phyloP scores from a whole-genome alignment of 2,329 filamentous ascomycete genomes.

The Diaporthe citri region DNA sequence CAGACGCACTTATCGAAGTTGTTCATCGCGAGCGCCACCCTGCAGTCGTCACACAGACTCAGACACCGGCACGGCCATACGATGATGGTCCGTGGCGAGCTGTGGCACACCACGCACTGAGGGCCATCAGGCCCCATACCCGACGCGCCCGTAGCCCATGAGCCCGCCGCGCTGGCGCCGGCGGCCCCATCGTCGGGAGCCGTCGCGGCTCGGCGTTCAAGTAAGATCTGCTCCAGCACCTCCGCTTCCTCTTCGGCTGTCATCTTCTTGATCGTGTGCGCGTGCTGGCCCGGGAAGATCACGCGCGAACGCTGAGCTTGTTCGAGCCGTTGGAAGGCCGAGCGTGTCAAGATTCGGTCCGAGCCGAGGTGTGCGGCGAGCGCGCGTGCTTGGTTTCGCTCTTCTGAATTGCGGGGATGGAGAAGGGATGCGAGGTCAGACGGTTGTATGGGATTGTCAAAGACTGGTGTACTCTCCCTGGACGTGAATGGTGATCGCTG shows the following conservation, averaged over 20 bases:
- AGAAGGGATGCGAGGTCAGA: slow-evolving; percentile 83
- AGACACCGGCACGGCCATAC: slow-evolving; percentile 97
- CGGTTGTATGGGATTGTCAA: slow-evolving; percentile 74
- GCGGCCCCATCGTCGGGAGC: slow-evolving; percentile 37
- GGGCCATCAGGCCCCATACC: slow-evolving; percentile 80
- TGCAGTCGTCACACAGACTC: slow-evolving; percentile 93
- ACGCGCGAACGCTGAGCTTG: slow-evolving; percentile 79
- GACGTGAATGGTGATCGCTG: slow-evolving; percentile 65
- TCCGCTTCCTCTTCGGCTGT: slow-evolving; percentile 71
- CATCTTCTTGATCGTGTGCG: slow-evolving; percentile 58
- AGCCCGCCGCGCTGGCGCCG: slow-evolving; percentile 46
- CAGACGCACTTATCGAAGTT: slow-evolving; percentile 98
- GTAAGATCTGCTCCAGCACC: slow-evolving; percentile 70
- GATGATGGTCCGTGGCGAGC: slow-evolving; percentile 85
- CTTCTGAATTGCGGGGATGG: slow-evolving; percentile 81
- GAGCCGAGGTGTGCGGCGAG: slow-evolving; percentile 84
- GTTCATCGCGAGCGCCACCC: slow-evolving; percentile 93
- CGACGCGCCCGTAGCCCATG: slow-evolving; percentile 79
- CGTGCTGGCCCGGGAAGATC: slow-evolving; percentile 62
- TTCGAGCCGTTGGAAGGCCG: slow-evolving; percentile 77
- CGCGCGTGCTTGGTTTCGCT: slow-evolving; percentile 83
- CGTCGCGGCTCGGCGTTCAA: slow-evolving; percentile 60
- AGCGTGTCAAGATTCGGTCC: slow-evolving; percentile 82
- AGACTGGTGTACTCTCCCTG: slow-evolving; percentile 68
- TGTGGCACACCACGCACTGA: slow-evolving; percentile 94